phyloP scores from a whole-genome alignment of 352 stramenopile species.

The Phytophthora melonis region DNA sequence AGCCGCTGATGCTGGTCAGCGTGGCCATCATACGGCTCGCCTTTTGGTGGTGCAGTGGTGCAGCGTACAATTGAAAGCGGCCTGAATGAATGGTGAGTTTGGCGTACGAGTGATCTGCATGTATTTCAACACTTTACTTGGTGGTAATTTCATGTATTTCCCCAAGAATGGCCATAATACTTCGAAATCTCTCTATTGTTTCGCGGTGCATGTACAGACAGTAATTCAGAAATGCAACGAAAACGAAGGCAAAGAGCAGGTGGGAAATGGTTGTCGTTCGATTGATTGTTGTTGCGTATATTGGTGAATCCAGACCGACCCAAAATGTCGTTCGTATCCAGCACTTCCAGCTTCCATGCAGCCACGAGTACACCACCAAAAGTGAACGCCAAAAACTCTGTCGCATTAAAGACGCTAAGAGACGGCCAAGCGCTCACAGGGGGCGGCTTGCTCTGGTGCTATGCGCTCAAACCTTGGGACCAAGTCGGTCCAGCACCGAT shows the following conservation, averaged over 20 bases:
- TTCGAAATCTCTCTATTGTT: too few relatives aligned
- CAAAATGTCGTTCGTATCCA: background rate
- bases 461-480: slow-evolving; percentile 60
- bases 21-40: background rate
- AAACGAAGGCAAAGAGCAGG: background rate
- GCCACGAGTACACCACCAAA: background rate
- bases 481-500: slow-evolving; percentile 85
- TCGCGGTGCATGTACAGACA: too few relatives aligned
- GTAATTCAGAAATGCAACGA: background rate
- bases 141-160: too few relatives aligned
- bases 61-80: slow-evolving; percentile 4
- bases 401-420: background rate
- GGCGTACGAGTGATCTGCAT: too few relatives aligned
- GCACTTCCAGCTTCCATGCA: background rate
- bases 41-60: background rate
- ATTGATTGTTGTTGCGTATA: background rate
- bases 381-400: background rate
- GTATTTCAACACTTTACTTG: too few relatives aligned
- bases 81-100: too few relatives aligned
- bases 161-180: too few relatives aligned
- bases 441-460: background rate
- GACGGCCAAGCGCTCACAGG: background rate
- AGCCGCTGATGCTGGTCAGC: slow-evolving; percentile 8
- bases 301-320: background rate
- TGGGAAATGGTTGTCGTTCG: background rate